phyloP scores from a whole-genome alignment of 805 yeast genomes.

The Cyberlindnera mississippiensis region DNA sequence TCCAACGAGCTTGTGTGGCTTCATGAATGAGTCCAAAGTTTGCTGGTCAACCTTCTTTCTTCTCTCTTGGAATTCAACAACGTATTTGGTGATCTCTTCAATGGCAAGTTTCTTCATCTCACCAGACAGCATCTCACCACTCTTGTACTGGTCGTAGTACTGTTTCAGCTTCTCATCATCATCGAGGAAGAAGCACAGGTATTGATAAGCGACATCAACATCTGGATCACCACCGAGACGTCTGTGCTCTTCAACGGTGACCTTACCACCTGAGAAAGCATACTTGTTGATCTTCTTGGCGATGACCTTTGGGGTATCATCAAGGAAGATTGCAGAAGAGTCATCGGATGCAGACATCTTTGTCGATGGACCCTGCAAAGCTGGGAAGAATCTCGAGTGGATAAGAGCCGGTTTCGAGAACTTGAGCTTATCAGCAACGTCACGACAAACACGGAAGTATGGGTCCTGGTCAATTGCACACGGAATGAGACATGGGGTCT shows the following conservation, averaged over 20 bases:
- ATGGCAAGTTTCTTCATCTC: conserved; percentile 90
- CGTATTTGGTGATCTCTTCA: conserved; percentile 73
- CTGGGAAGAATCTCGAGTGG: conserved; percentile 97
- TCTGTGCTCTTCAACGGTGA: conserved; percentile 86
- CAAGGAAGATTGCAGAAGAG: conserved; percentile 89
- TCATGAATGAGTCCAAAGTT: conserved; percentile 66
- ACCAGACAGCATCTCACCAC: conserved; percentile 84
- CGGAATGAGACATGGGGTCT: conserved; percentile 95
- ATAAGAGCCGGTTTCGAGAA: conserved; percentile 87
- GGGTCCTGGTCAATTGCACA: conserved; percentile 99
- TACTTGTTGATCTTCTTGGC: conserved; percentile 93
- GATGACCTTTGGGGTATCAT: conserved; percentile 88
- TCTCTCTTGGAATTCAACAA: conserved; percentile 75
- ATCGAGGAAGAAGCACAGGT: conserved; percentile 80
- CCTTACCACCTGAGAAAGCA: conserved; percentile 94
- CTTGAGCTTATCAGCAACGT: conserved; percentile 90
- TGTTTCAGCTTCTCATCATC: conserved; percentile 76
- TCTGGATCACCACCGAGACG: conserved; percentile 90
- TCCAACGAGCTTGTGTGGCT: conserved; percentile 74
- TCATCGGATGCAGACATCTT: conserved; percentile 97
- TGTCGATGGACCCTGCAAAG: conserved; percentile 91
- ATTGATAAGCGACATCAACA: conserved; percentile 92
- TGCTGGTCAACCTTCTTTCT: conserved; percentile 64
- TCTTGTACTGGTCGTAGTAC: conserved; percentile 60
- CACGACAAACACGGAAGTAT: conserved; percentile 94